Base-by-base conservation (phyloP, 1,284 basidiomycete species). In the Cutaneotrichosporon cutaneum region DNA sequence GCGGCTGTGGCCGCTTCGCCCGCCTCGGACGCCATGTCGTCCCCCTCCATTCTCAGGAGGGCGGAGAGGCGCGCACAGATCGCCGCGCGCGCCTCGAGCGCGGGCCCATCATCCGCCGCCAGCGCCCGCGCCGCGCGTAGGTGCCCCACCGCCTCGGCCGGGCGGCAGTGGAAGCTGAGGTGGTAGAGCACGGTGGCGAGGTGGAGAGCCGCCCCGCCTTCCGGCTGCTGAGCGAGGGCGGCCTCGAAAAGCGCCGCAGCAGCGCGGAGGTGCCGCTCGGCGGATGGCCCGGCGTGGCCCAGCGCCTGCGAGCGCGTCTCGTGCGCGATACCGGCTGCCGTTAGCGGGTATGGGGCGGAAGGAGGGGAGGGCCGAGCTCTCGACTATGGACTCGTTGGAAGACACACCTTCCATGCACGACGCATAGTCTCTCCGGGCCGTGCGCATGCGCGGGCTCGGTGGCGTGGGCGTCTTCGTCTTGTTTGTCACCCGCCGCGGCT, bases 351-450 rank as follows among this genome's bases (percentile, higher is more conserved):
- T 7, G 27, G 26, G 13, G 14, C 9, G 21, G 14, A 47, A 36
- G 26, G 44, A n/a, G 50, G 9, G 33, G 42, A n/a, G 0, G 11
- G 45, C 33, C n/a, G n/a, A n/a, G n/a, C n/a, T n/a, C n/a, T n/a
- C n/a, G n/a, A n/a, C n/a, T n/a, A n/a, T n/a, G n/a, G n/a, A n/a
- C n/a, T n/a, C n/a, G n/a, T n/a, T n/a, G n/a, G n/a, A n/a, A 10
- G 7, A 72, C 76, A 69, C 67, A 75, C 75, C 74, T 48, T 77
- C 74, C 75, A 79, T 77, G 59, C 72, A 76, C 0, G 64, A 56
- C 11, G 53, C 27, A 18, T 30, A 51, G 39, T 42, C 39, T 42
- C 39, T 42, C 2, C 18, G 48, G 26, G 4, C 26, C 27, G 48
- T 51, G 26, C 48, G 26, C 18, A 32, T 32, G 27, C 18, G 48